phyloP scores from a whole-genome alignment of 2,329 filamentous ascomycete genomes.

The Simplicillium aogashimaense region DNA sequence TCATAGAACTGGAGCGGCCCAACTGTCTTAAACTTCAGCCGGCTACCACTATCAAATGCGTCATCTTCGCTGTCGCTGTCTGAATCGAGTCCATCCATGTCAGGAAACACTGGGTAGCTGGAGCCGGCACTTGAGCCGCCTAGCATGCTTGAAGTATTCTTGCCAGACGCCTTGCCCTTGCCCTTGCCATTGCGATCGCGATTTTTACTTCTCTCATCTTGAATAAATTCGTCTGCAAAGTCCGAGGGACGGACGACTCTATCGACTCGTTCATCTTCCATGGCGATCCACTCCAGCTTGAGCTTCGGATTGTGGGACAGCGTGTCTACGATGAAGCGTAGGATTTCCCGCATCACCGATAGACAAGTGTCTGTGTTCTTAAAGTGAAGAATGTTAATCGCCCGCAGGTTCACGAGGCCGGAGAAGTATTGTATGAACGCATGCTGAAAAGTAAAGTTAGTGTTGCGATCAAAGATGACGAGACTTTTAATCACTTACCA shows the following conservation, averaged over 20 bases:
- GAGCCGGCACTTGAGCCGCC: conserved; percentile 16
- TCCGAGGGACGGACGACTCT: conserved; percentile 34
- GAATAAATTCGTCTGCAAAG: conserved; percentile 16
- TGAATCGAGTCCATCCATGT: conserved; percentile 15
- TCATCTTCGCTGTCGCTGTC: conserved; percentile 25
- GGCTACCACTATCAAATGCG: conserved; percentile 17
- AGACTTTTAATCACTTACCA: conserved; percentile 32
- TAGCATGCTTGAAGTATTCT: too few relatives aligned
- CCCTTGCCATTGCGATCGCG: conserved; percentile 10
- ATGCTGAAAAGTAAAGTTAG: conserved; percentile 31
- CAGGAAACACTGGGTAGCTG: conserved; percentile 11
- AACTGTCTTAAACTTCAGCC: conserved; percentile 24
- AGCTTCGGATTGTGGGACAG: conserved; percentile 43
- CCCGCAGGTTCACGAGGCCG: conserved; percentile 36
- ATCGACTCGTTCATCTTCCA: conserved; percentile 40
- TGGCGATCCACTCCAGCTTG: conserved; percentile 48
- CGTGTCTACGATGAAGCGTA: conserved; percentile 49
- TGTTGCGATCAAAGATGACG: neutral
- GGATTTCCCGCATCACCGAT: conserved; percentile 46
- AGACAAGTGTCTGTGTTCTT: conserved; percentile 46
- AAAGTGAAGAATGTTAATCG: conserved; percentile 44
- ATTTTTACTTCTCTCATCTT: conserved; percentile 13
- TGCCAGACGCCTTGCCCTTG: conserved; percentile 22
- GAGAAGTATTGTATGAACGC: conserved; percentile 44
- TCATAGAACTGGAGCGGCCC: conserved; percentile 27